phyloP scores from a whole-genome alignment of 441 rosid species.

The Pelargonium australe region DNA sequence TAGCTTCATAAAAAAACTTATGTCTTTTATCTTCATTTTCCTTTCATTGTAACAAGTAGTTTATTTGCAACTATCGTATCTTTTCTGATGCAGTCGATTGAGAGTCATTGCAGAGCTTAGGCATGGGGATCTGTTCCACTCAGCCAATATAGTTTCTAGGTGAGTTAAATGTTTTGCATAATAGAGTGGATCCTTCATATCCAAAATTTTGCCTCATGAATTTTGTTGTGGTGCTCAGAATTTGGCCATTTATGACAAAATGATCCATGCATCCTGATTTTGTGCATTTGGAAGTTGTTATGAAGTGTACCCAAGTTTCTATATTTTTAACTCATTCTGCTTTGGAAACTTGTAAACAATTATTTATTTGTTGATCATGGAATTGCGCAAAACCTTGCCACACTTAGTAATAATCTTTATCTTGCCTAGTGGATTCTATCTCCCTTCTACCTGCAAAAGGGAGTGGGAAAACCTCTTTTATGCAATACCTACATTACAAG shows the following conservation, averaged over 20 bases:
- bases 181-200: constrained; percentile 5
- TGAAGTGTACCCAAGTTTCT: background rate
- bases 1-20: background rate
- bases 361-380: background rate
- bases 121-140: constrained; percentile 93
- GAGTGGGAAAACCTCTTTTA: background rate
- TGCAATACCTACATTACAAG: background rate
- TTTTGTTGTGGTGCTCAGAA: background rate
- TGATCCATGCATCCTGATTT: background rate
- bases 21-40: background rate
- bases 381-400: background rate
- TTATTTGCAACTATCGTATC: constrained; percentile 13
- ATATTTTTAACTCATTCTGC: background rate
- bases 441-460: background rate
- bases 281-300: background rate
- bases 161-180: constrained; percentile 23
- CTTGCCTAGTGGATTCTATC: background rate
- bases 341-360: background rate
- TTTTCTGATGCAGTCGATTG: constrained; percentile 55
- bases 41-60: constrained; percentile 9
- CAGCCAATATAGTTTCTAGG: constrained; percentile 98
- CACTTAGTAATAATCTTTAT: background rate
- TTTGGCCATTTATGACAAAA: background rate
- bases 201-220: background rate
- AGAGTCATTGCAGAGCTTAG: constrained; percentile 94